These are phyloP conservation scores for Coprinopsis strossmayeri DNA, from an alignment of 768 basidiomycete species.

Conservation along the genomic window DNA sequence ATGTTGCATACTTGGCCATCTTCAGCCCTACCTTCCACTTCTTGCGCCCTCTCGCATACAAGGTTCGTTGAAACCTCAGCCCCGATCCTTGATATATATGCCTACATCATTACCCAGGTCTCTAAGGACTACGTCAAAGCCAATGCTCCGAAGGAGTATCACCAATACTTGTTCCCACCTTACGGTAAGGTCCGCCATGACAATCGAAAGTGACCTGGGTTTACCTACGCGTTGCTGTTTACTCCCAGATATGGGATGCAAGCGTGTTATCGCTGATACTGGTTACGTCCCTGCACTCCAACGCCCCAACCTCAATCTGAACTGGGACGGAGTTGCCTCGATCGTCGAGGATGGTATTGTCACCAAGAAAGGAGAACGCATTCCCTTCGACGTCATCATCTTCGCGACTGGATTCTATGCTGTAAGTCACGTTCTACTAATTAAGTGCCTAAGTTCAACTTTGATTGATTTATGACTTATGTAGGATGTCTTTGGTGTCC, in stretches of 20 bases:
- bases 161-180: not conserved
- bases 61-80: too few species aligned
- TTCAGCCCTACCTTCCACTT: not conserved
- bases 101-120: too few species aligned
- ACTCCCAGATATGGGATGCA: constrained; percentile 41
- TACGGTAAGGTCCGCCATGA: not conserved
- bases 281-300: constrained; percentile 40
- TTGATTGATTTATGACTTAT: too few species aligned
- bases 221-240: too few species aligned
- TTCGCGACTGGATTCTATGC: constrained; percentile 30
- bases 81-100: too few species aligned
- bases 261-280: constrained; percentile 45
- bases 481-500: too few species aligned
- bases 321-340: constrained; percentile 32
- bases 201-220: too few species aligned
- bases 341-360: constrained; percentile 36
- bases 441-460: too few species aligned
- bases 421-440: too few species aligned
- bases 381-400: constrained; percentile 33
- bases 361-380: constrained; percentile 29
- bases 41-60: not conserved
- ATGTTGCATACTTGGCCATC: not conserved
- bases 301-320: constrained; percentile 38
- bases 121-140: not conserved
- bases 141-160: not conserved